These are phyloP conservation scores for Tylopilus balloui DNA, from an alignment of 768 basidiomycete genomes.

Conservation along the genomic window DNA sequence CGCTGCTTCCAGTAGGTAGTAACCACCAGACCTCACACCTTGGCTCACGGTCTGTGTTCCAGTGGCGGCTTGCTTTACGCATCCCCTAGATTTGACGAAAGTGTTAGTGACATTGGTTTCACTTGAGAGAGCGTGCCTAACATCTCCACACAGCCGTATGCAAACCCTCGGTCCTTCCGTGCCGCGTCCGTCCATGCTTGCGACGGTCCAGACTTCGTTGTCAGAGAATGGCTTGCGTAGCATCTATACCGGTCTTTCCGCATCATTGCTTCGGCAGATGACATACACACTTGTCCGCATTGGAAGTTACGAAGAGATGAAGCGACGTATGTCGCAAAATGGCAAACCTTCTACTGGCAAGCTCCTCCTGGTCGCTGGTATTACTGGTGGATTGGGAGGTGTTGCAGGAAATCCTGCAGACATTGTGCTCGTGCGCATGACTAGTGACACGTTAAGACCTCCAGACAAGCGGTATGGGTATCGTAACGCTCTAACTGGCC, in stretches of 20 bases:
- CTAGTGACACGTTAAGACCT: slow-evolving; percentile 74
- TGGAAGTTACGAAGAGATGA: slow-evolving; percentile 78
- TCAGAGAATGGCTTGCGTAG: slow-evolving; percentile 65
- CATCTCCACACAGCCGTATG: slow-evolving; percentile 54
- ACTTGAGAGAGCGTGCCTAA: neutral
- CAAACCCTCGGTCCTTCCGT: slow-evolving; percentile 60
- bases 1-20: slow-evolving; percentile 55
- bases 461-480: slow-evolving; percentile 74
- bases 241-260: slow-evolving; percentile 76
- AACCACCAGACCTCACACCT: neutral
- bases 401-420: slow-evolving; percentile 80
- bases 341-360: slow-evolving; percentile 50
- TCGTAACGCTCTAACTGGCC: slow-evolving; percentile 69
- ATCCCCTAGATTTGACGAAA: slow-evolving; percentile 84
- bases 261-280: slow-evolving; percentile 86
- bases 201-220: slow-evolving; percentile 61
- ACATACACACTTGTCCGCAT: slow-evolving; percentile 84
- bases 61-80: slow-evolving; percentile 82
- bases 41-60: slow-evolving; percentile 9
- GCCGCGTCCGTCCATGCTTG: slow-evolving; percentile 59
- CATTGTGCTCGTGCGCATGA: slow-evolving; percentile 80
- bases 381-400: slow-evolving; percentile 79
- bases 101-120: slow-evolving; percentile 45
- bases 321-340: slow-evolving; percentile 47
- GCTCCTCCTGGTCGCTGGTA: slow-evolving; percentile 59